Base-by-base conservation (phyloP, 2,329 filamentous ascomycete genomes). In the Aspergillus pseudoviridinutans region DNA sequence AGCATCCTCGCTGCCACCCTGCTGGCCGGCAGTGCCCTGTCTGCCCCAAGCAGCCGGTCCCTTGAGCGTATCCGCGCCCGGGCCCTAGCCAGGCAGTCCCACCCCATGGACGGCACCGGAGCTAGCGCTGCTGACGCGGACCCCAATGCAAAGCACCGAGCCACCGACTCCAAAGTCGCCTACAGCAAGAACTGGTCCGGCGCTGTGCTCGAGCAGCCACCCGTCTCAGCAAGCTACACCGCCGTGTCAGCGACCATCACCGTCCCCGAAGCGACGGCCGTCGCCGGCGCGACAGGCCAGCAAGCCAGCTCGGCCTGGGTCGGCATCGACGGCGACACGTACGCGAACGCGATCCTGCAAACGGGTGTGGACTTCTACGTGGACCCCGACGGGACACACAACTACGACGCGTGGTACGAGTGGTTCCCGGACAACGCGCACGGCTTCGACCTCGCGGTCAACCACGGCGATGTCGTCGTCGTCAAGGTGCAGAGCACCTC, bases 151-250 rank as follows among this genome's bases (percentile, higher is more conserved):
- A 8, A 51, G 27, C 53, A 41, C n/a, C 47, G 53, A 9, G 53
- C 53, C 25, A 64, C 64, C 12, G 56, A 57, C 10, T 69, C 73
- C 50, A 66, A 82, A 17, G 77, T 80, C 27, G 65, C 78, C 29
- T 85, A 85, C 74, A 79, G 74, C 58, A 74, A 72, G 64, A 86
- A 86, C 75, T 86, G 84, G 84, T 80, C 83, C 8, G 84, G 84
- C 35, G 82, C 82, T 0, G 81, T 85, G 8, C 76, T 83, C 53
- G 79, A 79, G 35, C 24, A 67, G 3, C 69, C 71, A n/a, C 70
- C 70, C 12, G 54, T 68, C 0, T 78, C 78, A 47, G 77, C 74
- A 8, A 78, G 77, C 54, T 85, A 80, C 71, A 84, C 76, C 5
- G 65, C 66, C 2, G 71, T 74, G 5, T 68, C 71, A 0, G 74